Evolutionary conservation across 306 rosid genomes (phyloP).

Genomic region (Prunus davidiana): DNA sequence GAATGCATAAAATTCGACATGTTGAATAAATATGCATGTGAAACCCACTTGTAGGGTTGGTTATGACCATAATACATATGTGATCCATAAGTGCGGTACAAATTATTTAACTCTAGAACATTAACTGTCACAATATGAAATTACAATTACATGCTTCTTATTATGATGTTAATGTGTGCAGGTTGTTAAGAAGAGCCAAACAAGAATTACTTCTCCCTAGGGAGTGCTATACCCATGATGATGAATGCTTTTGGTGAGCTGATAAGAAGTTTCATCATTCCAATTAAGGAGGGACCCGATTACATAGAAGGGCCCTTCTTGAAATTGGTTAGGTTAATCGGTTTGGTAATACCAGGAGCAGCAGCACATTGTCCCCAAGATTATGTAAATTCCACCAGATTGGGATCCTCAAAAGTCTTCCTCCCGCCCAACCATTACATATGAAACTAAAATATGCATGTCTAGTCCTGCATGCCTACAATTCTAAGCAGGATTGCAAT

Average conservation of each 20-base stretch:
- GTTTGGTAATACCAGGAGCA: conserved; percentile 54
- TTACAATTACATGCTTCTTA: not conserved
- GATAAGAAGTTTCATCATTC: conserved; percentile 59
- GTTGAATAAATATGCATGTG: too few relatives aligned
- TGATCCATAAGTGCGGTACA: too few relatives aligned
- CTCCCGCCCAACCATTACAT: not conserved
- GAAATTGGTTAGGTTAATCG: conserved; percentile 42
- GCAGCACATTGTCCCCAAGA: conserved; percentile 68
- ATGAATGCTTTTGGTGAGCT: conserved; percentile 51
- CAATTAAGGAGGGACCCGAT: conserved; percentile 31
- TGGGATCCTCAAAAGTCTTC: conserved; percentile 33
- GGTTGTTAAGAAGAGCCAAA: conserved; percentile 67
- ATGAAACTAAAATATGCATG: not conserved
- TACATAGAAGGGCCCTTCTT: conserved; percentile 54
- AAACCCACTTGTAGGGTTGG: too few relatives aligned
- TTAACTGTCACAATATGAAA: not conserved
- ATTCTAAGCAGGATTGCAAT: too few relatives aligned
- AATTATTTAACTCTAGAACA: too few relatives aligned
- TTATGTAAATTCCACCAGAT: conserved; percentile 61
- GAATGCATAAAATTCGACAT: too few relatives aligned
- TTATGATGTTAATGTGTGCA: conserved; percentile 18
- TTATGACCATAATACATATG: too few relatives aligned
- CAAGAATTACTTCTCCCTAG: conserved; percentile 54
- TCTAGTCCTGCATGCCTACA: not conserved
- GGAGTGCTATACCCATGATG: conserved; percentile 43